These are phyloP conservation scores for Cairneyella variabilis DNA, from an alignment of 495 filamentous ascomycete genomes.

Conservation along the genomic window DNA sequence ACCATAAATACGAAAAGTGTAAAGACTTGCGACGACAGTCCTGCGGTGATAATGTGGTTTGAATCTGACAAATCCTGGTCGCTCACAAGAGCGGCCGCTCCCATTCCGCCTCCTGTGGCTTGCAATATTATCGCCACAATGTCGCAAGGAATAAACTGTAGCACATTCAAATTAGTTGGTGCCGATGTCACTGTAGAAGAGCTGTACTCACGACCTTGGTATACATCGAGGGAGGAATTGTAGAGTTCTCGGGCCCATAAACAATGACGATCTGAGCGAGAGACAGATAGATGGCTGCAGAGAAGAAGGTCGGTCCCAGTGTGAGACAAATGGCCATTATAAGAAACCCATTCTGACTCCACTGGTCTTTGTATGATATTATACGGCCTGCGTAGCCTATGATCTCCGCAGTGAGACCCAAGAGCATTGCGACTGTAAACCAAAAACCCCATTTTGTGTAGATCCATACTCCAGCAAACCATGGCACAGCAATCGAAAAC, in stretches of 20 bases:
- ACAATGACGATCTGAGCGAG: conserved; percentile 50
- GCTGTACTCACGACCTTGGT: conserved; percentile 36
- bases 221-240: conserved; percentile 48
- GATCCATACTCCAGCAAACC: conserved; percentile 39
- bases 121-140: conserved; percentile 58
- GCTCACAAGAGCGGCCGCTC: conserved; percentile 40
- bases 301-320: conserved; percentile 58
- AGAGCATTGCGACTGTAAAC: conserved; percentile 41
- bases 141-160: conserved; percentile 54
- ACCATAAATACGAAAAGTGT: conserved; percentile 45
- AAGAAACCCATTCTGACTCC: conserved; percentile 38
- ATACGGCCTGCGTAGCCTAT: conserved; percentile 42
- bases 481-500: conserved; percentile 35
- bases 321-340: conserved; percentile 47
- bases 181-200: not conserved
- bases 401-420: conserved; percentile 38
- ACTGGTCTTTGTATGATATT: conserved; percentile 39
- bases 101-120: conserved; percentile 54
- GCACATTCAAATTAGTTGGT: not conserved
- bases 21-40: conserved; percentile 53
- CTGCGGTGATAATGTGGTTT: conserved; percentile 59
- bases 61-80: conserved; percentile 14
- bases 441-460: conserved; percentile 29
- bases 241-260: conserved; percentile 55
- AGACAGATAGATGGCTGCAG: conserved; percentile 59